Conservation (phyloP, 345 rosid genomes). For the Citrus medica region DNA sequence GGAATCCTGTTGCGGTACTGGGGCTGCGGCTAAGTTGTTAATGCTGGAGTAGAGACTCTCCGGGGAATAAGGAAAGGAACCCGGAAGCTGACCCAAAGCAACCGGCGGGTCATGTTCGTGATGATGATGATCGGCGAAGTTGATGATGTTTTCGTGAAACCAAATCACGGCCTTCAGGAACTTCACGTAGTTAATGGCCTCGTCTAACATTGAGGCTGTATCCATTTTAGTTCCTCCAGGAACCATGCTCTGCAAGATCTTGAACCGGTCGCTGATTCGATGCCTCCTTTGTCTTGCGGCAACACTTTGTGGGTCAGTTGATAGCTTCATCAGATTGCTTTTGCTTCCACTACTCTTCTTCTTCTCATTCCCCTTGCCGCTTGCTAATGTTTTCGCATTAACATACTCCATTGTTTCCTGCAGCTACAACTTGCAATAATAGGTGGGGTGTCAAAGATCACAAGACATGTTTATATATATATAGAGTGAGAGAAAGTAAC, state of each 20-base stretch:
- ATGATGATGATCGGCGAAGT: constrained; percentile 10
- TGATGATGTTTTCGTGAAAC: constrained; percentile 57
- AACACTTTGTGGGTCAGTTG: constrained; percentile 89
- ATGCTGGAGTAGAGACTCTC: constrained; percentile 7
- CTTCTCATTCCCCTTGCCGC: constrained; percentile 16
- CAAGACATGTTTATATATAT: neutral
- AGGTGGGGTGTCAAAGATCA: neutral
- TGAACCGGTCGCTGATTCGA: constrained; percentile 80
- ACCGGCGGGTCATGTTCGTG: constrained; percentile 10
- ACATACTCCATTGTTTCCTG: constrained; percentile 19
- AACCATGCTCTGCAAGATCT: constrained; percentile 78
- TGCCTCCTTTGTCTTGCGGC: constrained; percentile 90
- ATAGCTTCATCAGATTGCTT: constrained; percentile 38
- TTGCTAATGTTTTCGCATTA: neutral
- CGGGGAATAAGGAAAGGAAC: neutral
- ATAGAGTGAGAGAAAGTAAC: constrained; percentile 1
- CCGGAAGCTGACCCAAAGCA: neutral
- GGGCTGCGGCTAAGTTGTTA: constrained; percentile 8
- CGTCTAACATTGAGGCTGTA: constrained; percentile 86
- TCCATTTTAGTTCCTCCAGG: constrained; percentile 92
- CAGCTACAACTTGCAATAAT: neutral
- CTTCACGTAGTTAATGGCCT: constrained; percentile 87
- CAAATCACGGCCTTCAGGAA: constrained; percentile 73
- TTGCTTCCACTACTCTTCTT: constrained; percentile 13
- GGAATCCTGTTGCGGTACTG: neutral